Percentiles rank a stretch among this genome's conserved stretches.
Conservation (phyloP, 768 basidiomycete genomes). For the Phanerodontia chrysosporium region DNA sequence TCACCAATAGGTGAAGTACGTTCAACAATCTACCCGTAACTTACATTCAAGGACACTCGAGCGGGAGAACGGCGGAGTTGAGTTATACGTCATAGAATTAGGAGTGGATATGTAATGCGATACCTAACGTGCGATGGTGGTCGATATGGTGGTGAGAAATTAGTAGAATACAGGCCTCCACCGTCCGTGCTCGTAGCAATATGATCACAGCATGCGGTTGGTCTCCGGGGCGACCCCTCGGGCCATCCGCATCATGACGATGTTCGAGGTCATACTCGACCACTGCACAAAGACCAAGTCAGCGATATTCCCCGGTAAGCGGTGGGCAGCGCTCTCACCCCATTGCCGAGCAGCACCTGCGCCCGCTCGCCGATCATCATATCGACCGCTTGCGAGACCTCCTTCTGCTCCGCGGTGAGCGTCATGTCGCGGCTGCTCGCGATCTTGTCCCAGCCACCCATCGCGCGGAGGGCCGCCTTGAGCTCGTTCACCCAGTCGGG, state of each 20-base stretch:
- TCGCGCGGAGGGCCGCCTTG: slow-evolving; percentile 26
- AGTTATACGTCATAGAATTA: too few species aligned
- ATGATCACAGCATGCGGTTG: slow-evolving; percentile 37
- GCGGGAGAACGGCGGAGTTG: too few species aligned
- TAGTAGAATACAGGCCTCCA: too few species aligned
- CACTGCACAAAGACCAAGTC: slow-evolving; percentile 27
- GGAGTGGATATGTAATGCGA: too few species aligned
- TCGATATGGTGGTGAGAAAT: too few species aligned
- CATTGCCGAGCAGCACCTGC: slow-evolving; percentile 48
- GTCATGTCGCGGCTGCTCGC: slow-evolving; percentile 37
- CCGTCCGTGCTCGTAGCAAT: too few species aligned
- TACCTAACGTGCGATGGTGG: too few species aligned
- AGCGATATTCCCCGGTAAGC: too few species aligned
- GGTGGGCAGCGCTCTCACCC: slow-evolving; percentile 44
- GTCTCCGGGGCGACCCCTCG: slow-evolving; percentile 31
- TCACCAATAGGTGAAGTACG: too few species aligned
- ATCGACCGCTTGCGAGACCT: slow-evolving; percentile 43
- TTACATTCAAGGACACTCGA: too few species aligned
- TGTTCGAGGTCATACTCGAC: slow-evolving; percentile 44
- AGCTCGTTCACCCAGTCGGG: slow-evolving; percentile 37
- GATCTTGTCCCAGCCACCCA: slow-evolving; percentile 35
- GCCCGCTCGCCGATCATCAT: slow-evolving; percentile 46
- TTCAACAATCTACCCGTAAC: too few species aligned
- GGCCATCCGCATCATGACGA: slow-evolving; percentile 41
- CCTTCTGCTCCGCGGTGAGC: slow-evolving; percentile 38